phyloP scores from a whole-genome alignment of 108 stramenopile genomes.

The Cyclotella sp. region DNA sequence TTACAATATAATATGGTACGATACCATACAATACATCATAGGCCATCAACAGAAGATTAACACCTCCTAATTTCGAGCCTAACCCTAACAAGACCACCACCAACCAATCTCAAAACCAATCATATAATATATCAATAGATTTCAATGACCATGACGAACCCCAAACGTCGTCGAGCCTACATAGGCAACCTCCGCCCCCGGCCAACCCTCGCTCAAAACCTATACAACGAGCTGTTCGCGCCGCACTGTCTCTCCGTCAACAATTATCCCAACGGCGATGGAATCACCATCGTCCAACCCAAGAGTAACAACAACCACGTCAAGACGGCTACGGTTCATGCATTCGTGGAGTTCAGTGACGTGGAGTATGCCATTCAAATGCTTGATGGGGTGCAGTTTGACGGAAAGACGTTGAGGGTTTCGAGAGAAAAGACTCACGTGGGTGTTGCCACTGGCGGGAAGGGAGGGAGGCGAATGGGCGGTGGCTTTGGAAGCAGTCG shows the following conservation, averaged over 20 bases:
- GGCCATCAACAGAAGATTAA: too few species aligned
- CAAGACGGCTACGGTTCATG: constrained; percentile 9
- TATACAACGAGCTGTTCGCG: constrained; percentile 26
- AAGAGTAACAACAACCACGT: too few species aligned
- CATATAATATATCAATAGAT: too few species aligned
- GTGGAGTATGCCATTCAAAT: constrained; percentile 51
- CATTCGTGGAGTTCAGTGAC: constrained; percentile 46
- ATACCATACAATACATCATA: too few species aligned
- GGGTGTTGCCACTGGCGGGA: too few species aligned
- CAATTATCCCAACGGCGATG: constrained; percentile 21
- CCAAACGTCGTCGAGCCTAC: constrained; percentile 38
- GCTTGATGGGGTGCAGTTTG: constrained; percentile 42
- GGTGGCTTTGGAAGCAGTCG: constrained; percentile 47
- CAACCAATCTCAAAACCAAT: too few species aligned
- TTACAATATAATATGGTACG: too few species aligned
- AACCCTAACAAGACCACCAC: too few species aligned
- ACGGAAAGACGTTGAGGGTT: constrained; percentile 45
- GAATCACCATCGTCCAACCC: constrained; percentile 15
- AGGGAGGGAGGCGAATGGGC: constrained; percentile 13
- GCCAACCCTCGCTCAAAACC: constrained; percentile 26
- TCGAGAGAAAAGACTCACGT: constrained; percentile 26
- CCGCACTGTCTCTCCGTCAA: constrained; percentile 31
- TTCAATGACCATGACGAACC: background rate
- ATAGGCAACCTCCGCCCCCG: constrained; percentile 56
- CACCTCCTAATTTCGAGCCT: too few species aligned